Percentiles rank a stretch among this genome's conserved stretches.
These are phyloP conservation scores for Candida qinlingensis DNA, from an alignment of 805 yeast genomes.

Conservation along the genomic window DNA sequence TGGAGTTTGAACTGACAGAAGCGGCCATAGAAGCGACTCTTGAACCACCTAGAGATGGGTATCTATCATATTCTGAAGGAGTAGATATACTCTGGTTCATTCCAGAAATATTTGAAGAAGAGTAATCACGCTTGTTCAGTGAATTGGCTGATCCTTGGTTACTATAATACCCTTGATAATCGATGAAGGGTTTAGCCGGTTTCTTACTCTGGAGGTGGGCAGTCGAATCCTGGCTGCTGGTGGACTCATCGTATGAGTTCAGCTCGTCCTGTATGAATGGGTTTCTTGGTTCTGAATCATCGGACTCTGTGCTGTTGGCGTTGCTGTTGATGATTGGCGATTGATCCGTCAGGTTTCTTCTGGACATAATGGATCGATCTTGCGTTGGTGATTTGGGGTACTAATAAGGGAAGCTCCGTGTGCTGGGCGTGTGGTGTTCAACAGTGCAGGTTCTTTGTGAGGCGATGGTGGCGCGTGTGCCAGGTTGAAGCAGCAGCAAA, in stretches of 20 bases:
- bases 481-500: too few relatives aligned
- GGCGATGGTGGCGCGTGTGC: too few relatives aligned
- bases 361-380: conserved; percentile 18
- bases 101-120: conserved; percentile 22
- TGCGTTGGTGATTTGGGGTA: too few relatives aligned
- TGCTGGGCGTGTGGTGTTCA: too few relatives aligned
- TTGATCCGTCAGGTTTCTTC: conserved; percentile 27
- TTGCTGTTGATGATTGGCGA: conserved; percentile 18
- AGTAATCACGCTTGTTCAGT: conserved; percentile 18
- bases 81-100: conserved; percentile 25
- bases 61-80: conserved; percentile 62
- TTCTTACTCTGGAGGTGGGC: conserved; percentile 8
- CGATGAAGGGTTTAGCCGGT: conserved; percentile 31
- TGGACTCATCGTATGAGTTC: conserved; percentile 22
- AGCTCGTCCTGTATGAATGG: conserved; percentile 25
- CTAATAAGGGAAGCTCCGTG: too few relatives aligned
- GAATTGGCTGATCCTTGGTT: conserved; percentile 37
- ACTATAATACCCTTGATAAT: conserved; percentile 35
- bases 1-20: conserved; percentile 31
- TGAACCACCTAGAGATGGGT: conserved; percentile 55
- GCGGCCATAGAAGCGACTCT: conserved; percentile 49
- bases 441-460: too few relatives aligned
- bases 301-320: conserved; percentile 17
- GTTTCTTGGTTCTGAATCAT: conserved; percentile 24
- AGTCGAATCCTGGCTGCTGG: conserved; percentile 18